Conservation (phyloP, 768 basidiomycete genomes). For the Naematelia encephala region DNA sequence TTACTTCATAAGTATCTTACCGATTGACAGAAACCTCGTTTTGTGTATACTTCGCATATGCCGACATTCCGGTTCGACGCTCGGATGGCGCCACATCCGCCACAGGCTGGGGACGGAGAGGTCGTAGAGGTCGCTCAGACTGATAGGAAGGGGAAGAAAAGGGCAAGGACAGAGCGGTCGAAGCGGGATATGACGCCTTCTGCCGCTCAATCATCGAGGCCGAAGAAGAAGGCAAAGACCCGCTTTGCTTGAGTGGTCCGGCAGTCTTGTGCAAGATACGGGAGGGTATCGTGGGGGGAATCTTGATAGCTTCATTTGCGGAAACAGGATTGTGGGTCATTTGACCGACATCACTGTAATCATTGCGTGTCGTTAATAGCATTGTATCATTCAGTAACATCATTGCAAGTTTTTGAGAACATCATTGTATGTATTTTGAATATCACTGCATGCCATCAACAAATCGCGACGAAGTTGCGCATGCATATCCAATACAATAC, state of each 20-base stretch:
- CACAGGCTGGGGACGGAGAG: neutral
- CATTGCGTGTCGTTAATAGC: neutral
- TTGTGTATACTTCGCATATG: neutral
- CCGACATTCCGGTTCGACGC: slow-evolving; percentile 2
- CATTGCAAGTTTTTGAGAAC: neutral
- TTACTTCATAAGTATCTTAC: neutral
- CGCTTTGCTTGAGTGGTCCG: neutral
- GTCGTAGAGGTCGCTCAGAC: neutral
- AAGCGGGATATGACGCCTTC: neutral
- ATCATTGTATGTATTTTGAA: too few relatives aligned
- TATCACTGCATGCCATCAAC: neutral
- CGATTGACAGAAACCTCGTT: slow-evolving; percentile 7
- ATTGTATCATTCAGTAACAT: too few relatives aligned
- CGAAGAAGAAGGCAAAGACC: neutral
- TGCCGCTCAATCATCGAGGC: neutral
- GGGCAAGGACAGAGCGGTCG: neutral
- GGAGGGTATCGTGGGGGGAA: too few relatives aligned
- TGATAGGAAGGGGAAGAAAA: neutral
- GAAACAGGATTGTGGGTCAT: too few relatives aligned
- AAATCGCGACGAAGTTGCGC: neutral
- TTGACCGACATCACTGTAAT: neutral
- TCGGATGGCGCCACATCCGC: neutral
- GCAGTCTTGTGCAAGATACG: neutral
- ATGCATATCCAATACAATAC: neutral
- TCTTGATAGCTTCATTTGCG: too few relatives aligned